Evolutionary conservation across 192 early-diverging fungal species (phyloP), one percentile per base, ranked within the genome.

Genomic region (Lunasporangiospora selenospora): DNA sequence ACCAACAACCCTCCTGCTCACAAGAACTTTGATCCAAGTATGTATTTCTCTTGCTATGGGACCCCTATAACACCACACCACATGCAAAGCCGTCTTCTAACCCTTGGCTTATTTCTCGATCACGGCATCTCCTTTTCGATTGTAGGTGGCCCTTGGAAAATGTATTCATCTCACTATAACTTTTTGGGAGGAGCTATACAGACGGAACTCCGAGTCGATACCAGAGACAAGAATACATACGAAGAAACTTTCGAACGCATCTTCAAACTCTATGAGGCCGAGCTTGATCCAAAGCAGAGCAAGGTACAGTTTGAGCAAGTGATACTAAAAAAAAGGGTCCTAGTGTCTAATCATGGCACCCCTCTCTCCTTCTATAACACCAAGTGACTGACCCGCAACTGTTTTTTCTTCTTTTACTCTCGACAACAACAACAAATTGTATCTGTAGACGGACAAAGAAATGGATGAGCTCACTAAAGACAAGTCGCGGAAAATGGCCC

Each of bases 391-490:
- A n/a, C n/a, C n/a, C n/a, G n/a, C n/a, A n/a, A n/a, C 37, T 23
- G 9, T 13, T 21, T 4, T 24, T 36, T 57, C 4, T 23, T 15
- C 24, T 36, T n/a, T 13, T 16, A 10, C 6, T 48, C 4, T 30
- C 23, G 18, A 6, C n/a, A n/a, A n/a, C n/a, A n/a, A n/a, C n/a
- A 27, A 11, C 2, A 1, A 16, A 19, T 26, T 39, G 0, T 26
- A 6, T 41, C 33, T 40, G 11, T 62, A 73, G 69, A 58, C 61
- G 49, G 69, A 73, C 30, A 73, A 58, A 33, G 60, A 63, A 31
- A 8, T 46, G 36, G 42, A 42, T n/a, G 41, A 24, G 15, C 21
- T 73, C 33, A 63, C 33, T 15, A 58, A 11, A 15, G 69, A 58
- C 4, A 62, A 73, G 41, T 47, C 60, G 7, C 49, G 41, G 30